Base-by-base conservation (phyloP, 495 filamentous ascomycete species). In the Letharia columbiana region DNA sequence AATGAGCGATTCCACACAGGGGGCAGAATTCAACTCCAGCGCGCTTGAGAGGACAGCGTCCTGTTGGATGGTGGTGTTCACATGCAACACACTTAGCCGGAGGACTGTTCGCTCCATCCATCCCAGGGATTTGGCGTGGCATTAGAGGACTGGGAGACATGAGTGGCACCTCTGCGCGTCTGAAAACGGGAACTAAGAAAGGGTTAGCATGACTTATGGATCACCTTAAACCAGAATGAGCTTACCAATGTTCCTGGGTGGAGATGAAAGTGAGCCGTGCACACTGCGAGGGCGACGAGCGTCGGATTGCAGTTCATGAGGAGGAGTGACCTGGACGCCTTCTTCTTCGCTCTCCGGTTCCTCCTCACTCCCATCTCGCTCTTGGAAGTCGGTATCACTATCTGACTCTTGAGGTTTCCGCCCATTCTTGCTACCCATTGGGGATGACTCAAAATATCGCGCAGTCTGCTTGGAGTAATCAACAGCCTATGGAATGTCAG, bases 1-100 rank as follows among this genome's bases (percentile, higher is more conserved):
- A 86, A 68, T 91, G 89, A 6, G 88, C 86, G 35, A 87, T 75
- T 13, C 87, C 86, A 69, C 89, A 91, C 5, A 90, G 78, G 12
- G 79, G 80, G 71, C 89, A 91, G 63, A 78, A 72, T 70, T 91
- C 87, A 13, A 80, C 76, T 0, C 86, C 87, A 28, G 84, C 83
- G 9, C 77, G 35, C 69, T 84, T 87, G 52, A 90, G 76, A 4
- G 81, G 82, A 68, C 89, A 91, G 20, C 71, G 71, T 9, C 89
- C 89, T 12, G 71, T 66, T 3, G 75, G 71, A 71, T 91, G 89
- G 28, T 58, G 60, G 18, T 72, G 69, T 5, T 70, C 64, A 74
- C 89, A 91, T 23, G 81, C 84, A 3, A 77, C 64, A 68, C 89
- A 91, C n/a, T 61, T 60, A 40, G 62, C 69, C 41, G 56, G 49